A percentile compares a stretch with the other conserved stretches of the same genome.
These are phyloP conservation scores for Aureobasidium zeae DNA, from an alignment of 2,329 filamentous ascomycete species.

Conservation along the genomic window DNA sequence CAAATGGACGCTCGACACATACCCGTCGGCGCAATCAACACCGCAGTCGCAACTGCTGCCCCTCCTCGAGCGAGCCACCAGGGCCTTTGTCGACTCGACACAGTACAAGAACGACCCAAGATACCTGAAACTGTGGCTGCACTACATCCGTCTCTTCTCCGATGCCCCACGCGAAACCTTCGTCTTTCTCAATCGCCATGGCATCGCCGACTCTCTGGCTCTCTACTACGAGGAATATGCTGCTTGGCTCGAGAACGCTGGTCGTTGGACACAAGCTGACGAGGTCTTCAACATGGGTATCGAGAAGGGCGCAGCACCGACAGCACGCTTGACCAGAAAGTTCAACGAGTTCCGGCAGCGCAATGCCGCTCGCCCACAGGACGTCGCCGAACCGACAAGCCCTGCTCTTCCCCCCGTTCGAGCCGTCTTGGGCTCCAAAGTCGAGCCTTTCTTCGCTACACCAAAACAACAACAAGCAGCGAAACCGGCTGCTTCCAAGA, in stretches of 20 bases:
- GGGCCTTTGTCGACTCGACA: conserved; percentile 69
- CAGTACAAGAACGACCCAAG: conserved; percentile 94
- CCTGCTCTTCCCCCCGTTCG: conserved; percentile 78
- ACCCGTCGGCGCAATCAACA: conserved; percentile 87
- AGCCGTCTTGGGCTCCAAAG: conserved; percentile 73
- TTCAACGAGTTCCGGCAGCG: conserved; percentile 85
- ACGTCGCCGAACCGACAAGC: conserved; percentile 60
- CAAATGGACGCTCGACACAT: conserved; percentile 91
- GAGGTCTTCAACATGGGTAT: conserved; percentile 89
- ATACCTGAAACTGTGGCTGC: conserved; percentile 87
- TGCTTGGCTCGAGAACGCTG: conserved; percentile 76
- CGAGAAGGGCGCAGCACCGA: conserved; percentile 75
- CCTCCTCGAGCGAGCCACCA: conserved; percentile 86
- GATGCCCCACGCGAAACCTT: conserved; percentile 91
- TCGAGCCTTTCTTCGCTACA: conserved; percentile 69
- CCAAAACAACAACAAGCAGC: conserved; percentile 62
- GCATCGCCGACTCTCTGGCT: conserved; percentile 76
- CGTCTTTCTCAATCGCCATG: conserved; percentile 79
- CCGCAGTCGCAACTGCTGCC: conserved; percentile 81
- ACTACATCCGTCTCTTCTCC: conserved; percentile 87
- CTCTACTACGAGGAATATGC: conserved; percentile 97
- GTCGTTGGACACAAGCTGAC: conserved; percentile 80
- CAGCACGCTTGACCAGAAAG: conserved; percentile 73
- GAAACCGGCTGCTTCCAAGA: conserved; percentile 41
- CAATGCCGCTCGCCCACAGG: conserved; percentile 56